phyloP scores from a whole-genome alignment of 1,284 basidiomycete genomes.

The Cryptococcus sp. region DNA sequence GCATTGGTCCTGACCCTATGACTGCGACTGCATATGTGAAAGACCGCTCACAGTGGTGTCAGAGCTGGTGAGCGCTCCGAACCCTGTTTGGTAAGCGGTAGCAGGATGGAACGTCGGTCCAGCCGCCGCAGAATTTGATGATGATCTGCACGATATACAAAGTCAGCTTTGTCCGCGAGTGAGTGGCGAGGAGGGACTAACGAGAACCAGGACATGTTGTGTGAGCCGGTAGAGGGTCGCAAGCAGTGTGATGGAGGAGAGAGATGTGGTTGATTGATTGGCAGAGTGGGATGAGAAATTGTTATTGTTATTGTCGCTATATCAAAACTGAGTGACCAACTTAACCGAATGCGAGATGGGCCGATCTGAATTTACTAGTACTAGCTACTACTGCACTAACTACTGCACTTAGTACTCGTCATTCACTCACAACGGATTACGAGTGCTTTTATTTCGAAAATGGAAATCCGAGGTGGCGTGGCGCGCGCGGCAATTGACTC shows the following conservation, averaged over 20 bases:
- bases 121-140: conserved; percentile 22
- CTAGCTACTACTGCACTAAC: no score
- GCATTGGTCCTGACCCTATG: not conserved
- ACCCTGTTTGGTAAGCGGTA: conserved; percentile 55
- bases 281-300: not conserved
- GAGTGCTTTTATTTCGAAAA: no score
- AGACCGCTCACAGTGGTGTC: conserved; percentile 46
- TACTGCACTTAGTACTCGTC: no score
- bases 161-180: not conserved
- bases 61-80: conserved; percentile 40
- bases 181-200: conserved; percentile 12
- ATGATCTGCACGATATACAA: conserved; percentile 4
- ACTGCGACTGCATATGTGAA: not conserved
- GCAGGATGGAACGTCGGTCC: conserved; percentile 77
- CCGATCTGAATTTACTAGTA: no score
- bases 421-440: no score
- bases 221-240: not conserved
- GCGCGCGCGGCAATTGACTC: no score
- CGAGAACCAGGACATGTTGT: conserved; percentile 43
- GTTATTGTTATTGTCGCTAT: no score
- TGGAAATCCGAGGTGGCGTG: no score
- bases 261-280: not conserved
- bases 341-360: no score
- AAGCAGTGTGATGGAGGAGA: not conserved
- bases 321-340: no score